phyloP scores from a whole-genome alignment of 352 stramenopile genomes.

The Globisporangium paroecandrum region DNA sequence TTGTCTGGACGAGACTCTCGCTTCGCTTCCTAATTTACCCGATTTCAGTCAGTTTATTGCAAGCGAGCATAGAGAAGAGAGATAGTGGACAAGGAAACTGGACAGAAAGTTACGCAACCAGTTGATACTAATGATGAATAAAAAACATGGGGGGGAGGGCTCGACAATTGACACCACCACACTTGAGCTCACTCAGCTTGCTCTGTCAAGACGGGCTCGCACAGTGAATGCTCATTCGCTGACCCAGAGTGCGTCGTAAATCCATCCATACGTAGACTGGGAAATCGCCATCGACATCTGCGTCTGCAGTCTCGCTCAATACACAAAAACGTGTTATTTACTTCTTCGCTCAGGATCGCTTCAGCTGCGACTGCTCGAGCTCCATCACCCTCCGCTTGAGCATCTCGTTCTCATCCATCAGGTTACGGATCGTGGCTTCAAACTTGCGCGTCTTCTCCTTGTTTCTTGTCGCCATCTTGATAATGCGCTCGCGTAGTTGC shows the following conservation, averaged over 20 bases:
- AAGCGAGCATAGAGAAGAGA: too few relatives aligned
- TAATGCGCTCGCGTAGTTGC: conserved; percentile 79
- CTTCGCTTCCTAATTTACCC: conserved; percentile 12
- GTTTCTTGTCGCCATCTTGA: conserved; percentile 81
- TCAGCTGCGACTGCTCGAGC: conserved; percentile 32
- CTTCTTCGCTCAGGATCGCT: conserved; percentile 10
- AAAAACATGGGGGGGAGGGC: neutral
- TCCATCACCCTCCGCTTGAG: conserved; percentile 68
- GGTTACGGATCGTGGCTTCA: conserved; percentile 66
- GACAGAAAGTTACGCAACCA: too few relatives aligned
- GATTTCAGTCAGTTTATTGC: too few relatives aligned
- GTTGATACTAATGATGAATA: too few relatives aligned
- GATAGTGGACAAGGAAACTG: too few relatives aligned
- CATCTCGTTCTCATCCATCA: conserved; percentile 77
- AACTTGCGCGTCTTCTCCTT: conserved; percentile 84
- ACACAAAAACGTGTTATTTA: neutral
- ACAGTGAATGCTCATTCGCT: neutral
- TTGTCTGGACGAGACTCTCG: conserved; percentile 18
- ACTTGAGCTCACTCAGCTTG: neutral
- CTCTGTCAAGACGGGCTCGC: neutral
- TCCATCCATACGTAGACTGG: neutral
- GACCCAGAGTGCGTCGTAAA: neutral
- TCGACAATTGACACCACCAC: neutral
- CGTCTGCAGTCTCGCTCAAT: neutral
- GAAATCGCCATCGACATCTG: neutral